Evolutionary conservation across 768 basidiomycete species (phyloP), one percentile per base, ranked within the genome.

Genomic region (Lepiota venenata): DNA sequence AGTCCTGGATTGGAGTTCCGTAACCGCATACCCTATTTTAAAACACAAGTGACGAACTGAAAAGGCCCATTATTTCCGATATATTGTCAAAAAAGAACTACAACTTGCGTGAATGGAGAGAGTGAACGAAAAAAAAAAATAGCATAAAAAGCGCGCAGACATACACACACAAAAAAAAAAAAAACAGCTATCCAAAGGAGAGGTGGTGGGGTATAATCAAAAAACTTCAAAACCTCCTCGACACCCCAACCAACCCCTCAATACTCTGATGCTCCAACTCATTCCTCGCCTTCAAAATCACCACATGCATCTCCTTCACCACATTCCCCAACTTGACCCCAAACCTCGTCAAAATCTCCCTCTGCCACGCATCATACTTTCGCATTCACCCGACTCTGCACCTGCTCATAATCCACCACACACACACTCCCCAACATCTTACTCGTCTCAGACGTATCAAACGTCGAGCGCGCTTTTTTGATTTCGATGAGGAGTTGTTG

Each of bases 301-400:
- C 73, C 12, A 93, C 88, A 71, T 98, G 93, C 82, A 94, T 93
- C 71, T 98, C 96, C 78, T 95, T 95, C 93, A 99, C 98, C 50
- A 87, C 87, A 56, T 87, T 88, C 3, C 93, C 93, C 53, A 99
- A 79, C 75, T 97, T 98, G 56, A 83, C 81, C 3, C 97, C 96
- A 64, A 98, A 98, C 44, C 93, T 79, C 58, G 84, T 87, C 60
- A 98, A 75, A 56, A 99, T 93, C 62, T 99, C 97, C 57, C 88
- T 79, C 75, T 98, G 96, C 96, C 97, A 98, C 16, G 92, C 77
- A 66, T 98, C 97, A 68, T 99, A 99, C 74, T n/a, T 98, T 98
- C 56, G 95, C 93, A 69, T 98, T 98, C 64, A 99, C 97, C 60
- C 95, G 82, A 42, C 91, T 83, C 71, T 99, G 97, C 22, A 98